Conservation (phyloP, 768 basidiomycete species). For the Coprinopsis cinerea region DNA sequence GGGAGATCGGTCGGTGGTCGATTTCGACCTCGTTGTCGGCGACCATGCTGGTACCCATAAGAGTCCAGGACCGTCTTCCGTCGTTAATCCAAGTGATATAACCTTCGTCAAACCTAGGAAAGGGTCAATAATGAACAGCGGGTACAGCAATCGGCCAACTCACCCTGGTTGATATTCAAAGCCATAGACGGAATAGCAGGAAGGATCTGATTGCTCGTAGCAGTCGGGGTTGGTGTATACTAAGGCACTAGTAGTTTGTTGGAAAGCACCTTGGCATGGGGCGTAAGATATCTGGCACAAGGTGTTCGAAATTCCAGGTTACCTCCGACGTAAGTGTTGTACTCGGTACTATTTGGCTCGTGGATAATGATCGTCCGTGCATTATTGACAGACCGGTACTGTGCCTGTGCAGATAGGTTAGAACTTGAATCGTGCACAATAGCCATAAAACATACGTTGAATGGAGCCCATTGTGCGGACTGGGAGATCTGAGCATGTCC, state of each 20-base stretch:
- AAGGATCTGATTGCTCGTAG: constrained; percentile 40
- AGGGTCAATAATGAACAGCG: neutral
- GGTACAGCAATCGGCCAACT: constrained; percentile 3
- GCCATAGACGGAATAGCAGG: constrained; percentile 33
- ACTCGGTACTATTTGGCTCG: constrained; percentile 36
- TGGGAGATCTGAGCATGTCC: constrained; percentile 37
- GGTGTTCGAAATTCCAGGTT: constrained; percentile 24
- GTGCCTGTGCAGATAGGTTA: constrained; percentile 39
- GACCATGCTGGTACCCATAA: constrained; percentile 42
- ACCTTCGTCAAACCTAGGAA: constrained; percentile 9
- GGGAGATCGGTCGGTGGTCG: constrained; percentile 44
- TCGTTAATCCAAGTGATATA: constrained; percentile 78
- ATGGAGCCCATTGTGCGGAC: constrained; percentile 52
- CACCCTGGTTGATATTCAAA: constrained; percentile 49
- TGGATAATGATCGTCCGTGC: constrained; percentile 43
- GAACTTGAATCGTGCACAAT: constrained; percentile 21
- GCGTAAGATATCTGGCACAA: no score
- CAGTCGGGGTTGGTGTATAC: constrained; percentile 56
- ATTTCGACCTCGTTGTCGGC: constrained; percentile 47
- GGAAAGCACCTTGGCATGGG: constrained; percentile 47
- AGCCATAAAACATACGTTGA: constrained; percentile 44
- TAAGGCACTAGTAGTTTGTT: constrained; percentile 70
- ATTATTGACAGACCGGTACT: constrained; percentile 51
- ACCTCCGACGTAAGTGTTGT: constrained; percentile 62
- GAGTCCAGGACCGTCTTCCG: constrained; percentile 49